These are phyloP conservation scores for Blepharisma japonicum DNA, from an alignment of 73 alveolate genomes.

Conservation along the genomic window DNA sequence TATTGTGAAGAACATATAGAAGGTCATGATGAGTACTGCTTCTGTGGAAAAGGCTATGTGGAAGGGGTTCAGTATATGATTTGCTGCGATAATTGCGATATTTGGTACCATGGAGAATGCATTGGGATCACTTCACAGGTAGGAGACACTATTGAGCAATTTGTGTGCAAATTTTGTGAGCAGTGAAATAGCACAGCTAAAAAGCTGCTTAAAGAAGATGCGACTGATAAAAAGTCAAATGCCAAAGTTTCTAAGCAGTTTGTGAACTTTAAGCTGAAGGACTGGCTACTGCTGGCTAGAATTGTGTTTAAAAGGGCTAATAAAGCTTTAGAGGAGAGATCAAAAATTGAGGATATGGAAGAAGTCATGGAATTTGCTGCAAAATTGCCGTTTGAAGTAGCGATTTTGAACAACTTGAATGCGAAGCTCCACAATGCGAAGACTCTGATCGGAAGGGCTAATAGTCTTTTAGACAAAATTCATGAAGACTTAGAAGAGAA, in stretches of 20 bases:
- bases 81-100: constrained; percentile 25
- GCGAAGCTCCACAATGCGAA: too few relatives aligned
- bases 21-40: constrained; percentile 4
- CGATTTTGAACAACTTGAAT: too few relatives aligned
- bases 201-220: background rate
- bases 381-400: background rate
- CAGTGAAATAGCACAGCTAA: background rate
- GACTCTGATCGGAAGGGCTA: too few relatives aligned
- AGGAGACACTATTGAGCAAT: constrained; percentile 17
- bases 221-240: background rate
- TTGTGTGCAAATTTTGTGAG: constrained; percentile 19
- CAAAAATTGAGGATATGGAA: constrained; percentile 4
- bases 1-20: background rate
- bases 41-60: background rate
- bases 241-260: background rate
- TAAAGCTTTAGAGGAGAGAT: background rate
- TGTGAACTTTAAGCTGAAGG: constrained; percentile 14
- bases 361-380: background rate
- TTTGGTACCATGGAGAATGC: constrained; percentile 26
- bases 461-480: too few relatives aligned
- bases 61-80: constrained; percentile 18
- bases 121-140: background rate
- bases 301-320: background rate
- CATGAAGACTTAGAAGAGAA: too few relatives aligned
- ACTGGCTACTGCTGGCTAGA: constrained; percentile 18